Evolutionary conservation across 1,284 basidiomycete genomes (phyloP).

Genomic region (Acaromyces ingoldii): DNA sequence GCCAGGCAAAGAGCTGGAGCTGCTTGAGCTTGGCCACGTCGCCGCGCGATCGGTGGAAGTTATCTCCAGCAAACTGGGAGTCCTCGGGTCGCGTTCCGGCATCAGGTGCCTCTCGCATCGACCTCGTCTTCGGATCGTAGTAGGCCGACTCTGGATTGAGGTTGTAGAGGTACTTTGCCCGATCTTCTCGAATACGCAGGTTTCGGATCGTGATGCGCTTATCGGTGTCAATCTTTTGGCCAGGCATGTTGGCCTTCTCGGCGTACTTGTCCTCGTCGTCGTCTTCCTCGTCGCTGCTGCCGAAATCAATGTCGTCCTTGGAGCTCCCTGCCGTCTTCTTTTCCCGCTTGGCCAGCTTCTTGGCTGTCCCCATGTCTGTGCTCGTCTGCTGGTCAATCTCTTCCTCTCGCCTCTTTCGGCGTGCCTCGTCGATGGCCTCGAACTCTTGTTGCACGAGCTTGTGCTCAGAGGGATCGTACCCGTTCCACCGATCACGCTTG

Average conservation of each 20-base stretch:
- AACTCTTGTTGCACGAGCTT: conserved; percentile 86
- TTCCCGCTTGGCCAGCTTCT: conserved; percentile 79
- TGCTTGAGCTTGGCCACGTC: conserved; percentile 85
- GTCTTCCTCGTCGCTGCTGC: conserved; percentile 68
- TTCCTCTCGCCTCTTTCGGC: conserved; percentile 84
- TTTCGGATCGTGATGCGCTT: conserved; percentile 97
- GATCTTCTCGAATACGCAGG: conserved; percentile 96
- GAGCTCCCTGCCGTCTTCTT: conserved; percentile 35
- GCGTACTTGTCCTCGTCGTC: conserved; percentile 63
- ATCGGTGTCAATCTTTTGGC: conserved; percentile 95
- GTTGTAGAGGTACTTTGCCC: conserved; percentile 97
- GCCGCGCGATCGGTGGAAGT: conserved; percentile 83
- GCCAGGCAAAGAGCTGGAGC: conserved; percentile 95
- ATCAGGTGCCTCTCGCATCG: conserved; percentile 94
- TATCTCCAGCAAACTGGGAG: conserved; percentile 88
- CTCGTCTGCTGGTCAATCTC: conserved; percentile 88
- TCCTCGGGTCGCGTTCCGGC: conserved; percentile 76
- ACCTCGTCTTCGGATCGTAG: conserved; percentile 98
- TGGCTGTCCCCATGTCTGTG: conserved; percentile 57
- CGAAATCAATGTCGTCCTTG: conserved; percentile 59
- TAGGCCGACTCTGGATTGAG: conserved; percentile 91
- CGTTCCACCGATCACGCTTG: conserved; percentile 97
- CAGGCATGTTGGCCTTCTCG: conserved; percentile 92
- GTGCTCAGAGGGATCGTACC: conserved; percentile 85
- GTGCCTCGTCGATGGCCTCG: conserved; percentile 77